Evolutionary conservation across 305 asterid genomes (phyloP), one percentile per base, ranked within the genome.

Genomic region (Lippia alba): DNA sequence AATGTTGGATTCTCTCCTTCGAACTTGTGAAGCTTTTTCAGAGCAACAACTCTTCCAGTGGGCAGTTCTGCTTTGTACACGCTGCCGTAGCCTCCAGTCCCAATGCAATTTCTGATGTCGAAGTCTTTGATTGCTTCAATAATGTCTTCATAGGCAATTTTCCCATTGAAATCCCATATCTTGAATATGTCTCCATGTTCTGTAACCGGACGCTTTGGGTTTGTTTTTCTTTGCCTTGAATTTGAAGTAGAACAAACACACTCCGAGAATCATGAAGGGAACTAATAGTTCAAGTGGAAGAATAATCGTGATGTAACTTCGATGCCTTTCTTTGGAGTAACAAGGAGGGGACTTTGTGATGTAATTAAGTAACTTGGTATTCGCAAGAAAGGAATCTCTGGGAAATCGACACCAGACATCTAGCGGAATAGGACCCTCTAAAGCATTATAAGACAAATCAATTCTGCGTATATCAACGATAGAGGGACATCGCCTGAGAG

Each of bases 41-140:
- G 32, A 0, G 77, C 77, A 64, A 72, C 77, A 18, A 72, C 10
- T 51, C 36, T 66, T 8, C 61, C 61, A 8, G 0, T 33, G 0
- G 75, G 79, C 11, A 75, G n/a, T 10, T 55, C 14, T n/a, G 74
- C 68, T 32, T 36, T 69, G 49, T 63, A 75, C 19, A 69, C 68
- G 12, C 64, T 75, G 8, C 75, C 75, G 4, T 63, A 65, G 11
- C 75, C 67, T 8, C 79, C 79, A 0, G 70, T 57, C n/a, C 79
- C 75, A 4, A 75, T 62, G 72, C 79, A 75, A 34, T 61, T 55
- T 2, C 20, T 61, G 10, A 34, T 15, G 49, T 75, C 75, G 9
- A 75, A 75, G 49, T 75, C 71, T 8, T 45, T n/a, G 11, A 75
- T 63, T n/a, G 79, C 72, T 0, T 32, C 32, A 5, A 69, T 34